A percentile compares a stretch with the other conserved stretches of the same genome.
Conservation (phyloP, 805 yeast genomes). For the Kodamaea fukazawae region DNA sequence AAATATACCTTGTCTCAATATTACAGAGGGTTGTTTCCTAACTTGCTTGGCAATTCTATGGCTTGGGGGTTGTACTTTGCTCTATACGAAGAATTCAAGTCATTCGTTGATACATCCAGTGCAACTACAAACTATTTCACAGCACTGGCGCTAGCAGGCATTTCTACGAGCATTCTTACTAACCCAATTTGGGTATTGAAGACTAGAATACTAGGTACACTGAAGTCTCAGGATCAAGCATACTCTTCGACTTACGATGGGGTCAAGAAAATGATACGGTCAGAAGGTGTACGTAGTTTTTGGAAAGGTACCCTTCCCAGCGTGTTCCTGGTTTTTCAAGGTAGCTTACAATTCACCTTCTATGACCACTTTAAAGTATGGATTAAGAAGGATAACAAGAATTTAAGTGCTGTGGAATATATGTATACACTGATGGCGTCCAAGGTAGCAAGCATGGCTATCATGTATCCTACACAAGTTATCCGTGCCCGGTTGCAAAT, state of each 20-base stretch:
- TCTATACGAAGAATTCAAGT: conserved; percentile 63
- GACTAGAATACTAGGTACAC: conserved; percentile 75
- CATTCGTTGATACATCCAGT: conserved; percentile 12
- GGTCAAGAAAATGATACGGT: conserved; percentile 39
- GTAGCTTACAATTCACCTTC: conserved; percentile 81
- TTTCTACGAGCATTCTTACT: conserved; percentile 69
- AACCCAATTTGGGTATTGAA: conserved; percentile 96
- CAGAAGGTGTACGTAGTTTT: conserved; percentile 61
- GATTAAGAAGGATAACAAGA: conserved; percentile 13
- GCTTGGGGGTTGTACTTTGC: conserved; percentile 92
- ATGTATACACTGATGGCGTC: conserved; percentile 64
- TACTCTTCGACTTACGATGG: conserved; percentile 63
- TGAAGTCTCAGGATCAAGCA: conserved; percentile 43
- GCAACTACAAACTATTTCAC: conserved; percentile 31
- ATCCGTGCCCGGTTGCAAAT: conserved; percentile 71
- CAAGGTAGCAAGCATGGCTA: conserved; percentile 63
- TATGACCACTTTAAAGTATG: conserved; percentile 71
- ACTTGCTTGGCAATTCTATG: conserved; percentile 74
- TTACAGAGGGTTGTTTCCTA: conserved; percentile 80
- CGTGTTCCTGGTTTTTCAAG: conserved; percentile 80
- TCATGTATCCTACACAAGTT: conserved; percentile 83
- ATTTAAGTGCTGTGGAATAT: conserved; percentile 53
- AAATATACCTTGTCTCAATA: conserved; percentile 15
- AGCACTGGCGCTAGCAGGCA: conserved; percentile 58
- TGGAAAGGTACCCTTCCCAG: conserved; percentile 78